phyloP scores from a whole-genome alignment of 495 filamentous ascomycete species.

The Geoglossum glabrum region DNA sequence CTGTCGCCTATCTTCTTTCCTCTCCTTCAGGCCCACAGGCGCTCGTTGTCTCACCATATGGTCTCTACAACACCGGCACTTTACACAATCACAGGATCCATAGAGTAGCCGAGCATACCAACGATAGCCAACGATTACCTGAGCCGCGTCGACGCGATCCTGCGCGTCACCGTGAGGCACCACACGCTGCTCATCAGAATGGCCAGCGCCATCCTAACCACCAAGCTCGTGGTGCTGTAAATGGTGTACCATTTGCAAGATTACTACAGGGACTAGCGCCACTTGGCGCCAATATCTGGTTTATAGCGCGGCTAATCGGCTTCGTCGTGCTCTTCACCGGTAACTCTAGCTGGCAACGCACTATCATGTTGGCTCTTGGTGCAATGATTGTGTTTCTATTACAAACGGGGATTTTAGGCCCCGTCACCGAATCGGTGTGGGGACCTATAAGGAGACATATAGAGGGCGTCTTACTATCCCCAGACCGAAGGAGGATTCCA shows the following conservation, averaged over 20 bases:
- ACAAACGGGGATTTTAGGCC: slow-evolving; percentile 42
- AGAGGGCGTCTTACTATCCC: slow-evolving; percentile 47
- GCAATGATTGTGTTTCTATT: slow-evolving; percentile 39
- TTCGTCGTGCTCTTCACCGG: slow-evolving; percentile 68
- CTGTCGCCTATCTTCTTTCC: slow-evolving; percentile 13
- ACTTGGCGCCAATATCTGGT: slow-evolving; percentile 38
- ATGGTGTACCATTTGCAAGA: slow-evolving; percentile 23
- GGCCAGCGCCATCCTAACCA: background rate
- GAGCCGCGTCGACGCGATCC: background rate
- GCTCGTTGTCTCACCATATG: slow-evolving; percentile 12
- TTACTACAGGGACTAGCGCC: slow-evolving; percentile 14
- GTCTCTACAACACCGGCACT: slow-evolving; percentile 6
- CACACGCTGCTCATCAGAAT: background rate
- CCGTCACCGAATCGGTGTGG: slow-evolving; percentile 33
- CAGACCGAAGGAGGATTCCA: slow-evolving; percentile 13
- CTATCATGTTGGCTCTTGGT: slow-evolving; percentile 38
- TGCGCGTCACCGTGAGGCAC: background rate
- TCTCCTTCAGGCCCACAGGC: slow-evolving; percentile 14
- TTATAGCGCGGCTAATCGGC: slow-evolving; percentile 51
- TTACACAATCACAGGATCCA: background rate
- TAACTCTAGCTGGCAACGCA: slow-evolving; percentile 50
- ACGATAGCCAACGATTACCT: background rate
- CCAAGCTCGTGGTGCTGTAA: background rate
- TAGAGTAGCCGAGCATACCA: background rate
- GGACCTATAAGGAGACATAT: slow-evolving; percentile 48